A percentile compares a stretch with the other conserved stretches of the same genome.
phyloP scores from a whole-genome alignment of 1,284 basidiomycete species.

The Moesziomyces parantarcticus region DNA sequence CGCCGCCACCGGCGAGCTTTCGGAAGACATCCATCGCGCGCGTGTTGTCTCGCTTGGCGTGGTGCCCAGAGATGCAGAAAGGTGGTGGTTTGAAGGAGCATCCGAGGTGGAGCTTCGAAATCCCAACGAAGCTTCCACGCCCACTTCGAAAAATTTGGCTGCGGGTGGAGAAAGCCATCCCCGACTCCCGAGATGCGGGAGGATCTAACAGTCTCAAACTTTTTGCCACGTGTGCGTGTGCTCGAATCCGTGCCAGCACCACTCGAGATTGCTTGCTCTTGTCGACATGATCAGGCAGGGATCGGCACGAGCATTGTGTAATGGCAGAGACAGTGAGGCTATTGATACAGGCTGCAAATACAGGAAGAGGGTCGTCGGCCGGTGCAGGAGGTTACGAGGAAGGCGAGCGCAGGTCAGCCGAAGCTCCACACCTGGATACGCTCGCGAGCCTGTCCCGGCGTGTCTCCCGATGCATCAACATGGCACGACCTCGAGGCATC shows the following conservation, averaged over 20 bases:
- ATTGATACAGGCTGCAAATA: slow-evolving; percentile 7
- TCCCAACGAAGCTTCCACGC: background rate
- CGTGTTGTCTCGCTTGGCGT: too few species aligned
- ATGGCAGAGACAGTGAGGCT: slow-evolving; percentile 2
- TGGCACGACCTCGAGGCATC: background rate
- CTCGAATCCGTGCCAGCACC: too few species aligned
- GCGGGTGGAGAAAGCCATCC: slow-evolving; percentile 12
- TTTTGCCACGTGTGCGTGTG: too few species aligned
- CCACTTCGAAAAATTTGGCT: slow-evolving; percentile 41
- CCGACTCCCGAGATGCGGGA: slow-evolving; percentile 16
- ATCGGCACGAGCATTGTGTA: too few species aligned
- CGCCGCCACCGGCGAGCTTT: slow-evolving; percentile 57
- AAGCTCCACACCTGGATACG: slow-evolving; percentile 57
- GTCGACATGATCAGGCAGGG: too few species aligned
- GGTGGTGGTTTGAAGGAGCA: too few species aligned
- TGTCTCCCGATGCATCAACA: background rate
- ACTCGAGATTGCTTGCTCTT: too few species aligned
- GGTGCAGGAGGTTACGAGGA: background rate
- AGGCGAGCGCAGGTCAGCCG: slow-evolving; percentile 2
- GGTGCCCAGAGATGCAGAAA: too few species aligned
- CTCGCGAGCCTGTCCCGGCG: slow-evolving; percentile 11
- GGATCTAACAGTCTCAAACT: background rate
- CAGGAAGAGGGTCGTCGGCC: background rate
- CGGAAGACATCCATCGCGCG: slow-evolving; percentile 66
- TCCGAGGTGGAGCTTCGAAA: background rate